Evolutionary conservation across 177 flowering plant genomes (phyloP), one percentile per base, ranked within the genome.

Genomic region (Vitis hybrid): DNA sequence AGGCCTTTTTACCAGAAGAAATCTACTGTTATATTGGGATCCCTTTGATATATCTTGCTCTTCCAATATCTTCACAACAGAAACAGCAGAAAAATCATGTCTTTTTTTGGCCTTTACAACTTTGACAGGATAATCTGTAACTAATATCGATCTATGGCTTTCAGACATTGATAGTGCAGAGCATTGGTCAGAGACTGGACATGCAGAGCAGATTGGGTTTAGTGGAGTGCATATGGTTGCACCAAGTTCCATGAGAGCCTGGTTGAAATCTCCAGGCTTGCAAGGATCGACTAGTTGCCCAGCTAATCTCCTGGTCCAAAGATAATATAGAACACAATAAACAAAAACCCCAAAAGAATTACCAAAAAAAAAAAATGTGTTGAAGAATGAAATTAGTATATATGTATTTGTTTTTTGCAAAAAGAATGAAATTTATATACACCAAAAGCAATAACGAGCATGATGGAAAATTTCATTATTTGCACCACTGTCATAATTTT

Each of bases 241-340:
- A 61, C 99, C 98, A 52, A 92, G 94, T 82, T 95, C 99, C 99
- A 92, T 92, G 14, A 92, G 85, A 74, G 97, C 91, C 76, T 93
- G 98, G 78, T 95, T 95, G 79, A 95, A 89, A 81, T 95, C 99
- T 73, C 99, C 99, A 73, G 97, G 98, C 65, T 85, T 85, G 61
- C 49, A 53, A 71, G 86, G 88, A 81, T 95, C 99, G 78, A 95
- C 99, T 70, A 95, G 78, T 80, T 91, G 92, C 65, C 86, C 91
- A 48, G 97, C 91, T 64, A 92, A 75, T 71, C 82, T 87, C 98
- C 97, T 94, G 73, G 59, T 14, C 32, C 35, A 63, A 70, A 57
- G 12, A 32, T 53, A 68, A 48, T 68, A 54, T 57, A 11, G 55
- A 9, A 21, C n/a, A 49, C 18, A 49, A 66, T 41, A 14, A 32